A percentile compares a stretch with the other conserved stretches of the same genome.
phyloP scores from a whole-genome alignment of 129 eudicot species.

The Artemisia tridentata region DNA sequence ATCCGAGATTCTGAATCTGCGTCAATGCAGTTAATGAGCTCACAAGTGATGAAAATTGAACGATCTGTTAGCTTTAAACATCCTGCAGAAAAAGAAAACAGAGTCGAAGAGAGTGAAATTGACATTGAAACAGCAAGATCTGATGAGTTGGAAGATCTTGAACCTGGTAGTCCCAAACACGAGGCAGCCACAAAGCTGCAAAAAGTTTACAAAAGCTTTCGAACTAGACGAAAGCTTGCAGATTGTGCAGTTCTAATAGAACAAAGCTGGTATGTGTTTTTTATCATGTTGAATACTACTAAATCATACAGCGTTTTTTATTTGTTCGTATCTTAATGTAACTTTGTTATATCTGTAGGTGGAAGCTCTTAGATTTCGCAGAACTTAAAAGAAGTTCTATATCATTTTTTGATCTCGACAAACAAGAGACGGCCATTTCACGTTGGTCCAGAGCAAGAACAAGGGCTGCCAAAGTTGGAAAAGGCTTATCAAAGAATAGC shows the following conservation, averaged over 20 bases:
- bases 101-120: conserved; percentile 27
- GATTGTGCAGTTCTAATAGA: conserved; percentile 95
- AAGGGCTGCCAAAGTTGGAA: conserved; percentile 98
- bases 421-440: conserved; percentile 86
- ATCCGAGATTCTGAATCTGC: conserved; percentile 39
- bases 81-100: conserved; percentile 23
- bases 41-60: conserved; percentile 43
- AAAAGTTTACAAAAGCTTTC: conserved; percentile 92
- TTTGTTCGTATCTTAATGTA: background rate
- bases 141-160: conserved; percentile 23
- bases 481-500: conserved; percentile 83
- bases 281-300: background rate
- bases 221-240: conserved; percentile 93
- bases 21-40: conserved; percentile 44
- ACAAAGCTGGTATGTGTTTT: conserved; percentile 75
- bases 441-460: conserved; percentile 98
- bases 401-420: conserved; percentile 86
- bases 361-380: conserved; percentile 93
- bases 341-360: conserved; percentile 42
- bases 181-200: conserved; percentile 95
- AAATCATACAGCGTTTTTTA: background rate
- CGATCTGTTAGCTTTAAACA: conserved; percentile 53
- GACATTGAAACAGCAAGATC: conserved; percentile 33
- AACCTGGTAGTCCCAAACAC: conserved; percentile 62
- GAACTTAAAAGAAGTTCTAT: conserved; percentile 85